Base-by-base conservation (phyloP, 768 basidiomycete genomes). In the Mycena alexandri region DNA sequence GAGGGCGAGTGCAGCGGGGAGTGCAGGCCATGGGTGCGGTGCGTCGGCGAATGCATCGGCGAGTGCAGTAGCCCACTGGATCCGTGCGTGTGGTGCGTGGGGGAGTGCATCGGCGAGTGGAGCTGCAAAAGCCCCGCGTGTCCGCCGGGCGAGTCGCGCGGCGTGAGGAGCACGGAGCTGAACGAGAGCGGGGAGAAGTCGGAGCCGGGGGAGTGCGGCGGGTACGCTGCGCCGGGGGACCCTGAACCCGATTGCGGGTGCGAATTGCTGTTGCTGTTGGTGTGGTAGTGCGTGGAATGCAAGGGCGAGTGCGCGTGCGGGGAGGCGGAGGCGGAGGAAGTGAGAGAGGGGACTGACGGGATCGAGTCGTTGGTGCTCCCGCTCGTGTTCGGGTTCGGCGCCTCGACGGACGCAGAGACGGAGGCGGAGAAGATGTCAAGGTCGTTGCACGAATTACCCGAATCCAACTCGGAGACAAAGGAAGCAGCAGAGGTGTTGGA, bases 141-240 rank as follows among this genome's bases (percentile, higher is more conserved):
- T 46, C 82, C 81, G 55, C 83, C 85, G 24, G 85, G 85, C 47
- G 81, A 71, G 59, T 87, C 85, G 57, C 83, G 81, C 8, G 86
- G 86, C 0, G 86, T 87, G 38, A 86, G 74, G 19, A 87, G 78
- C 21, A 84, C 79, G 24, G 84, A 85, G 29, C 80, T 74, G 5
- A 81, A 80, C 48, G 86, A 86, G 44, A 82, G 80, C 24, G 85
- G 86, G 43, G 85, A 87, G 51, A 86, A 74, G 69, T 86, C 85
- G 3, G 85, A 74, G 68, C 86, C 85, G 3, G 85, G 85, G 21
- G 84, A 81, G 50, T 73, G 78, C 4, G 71, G 78, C 4, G 71
- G 63, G 48, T 76, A 77, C 19, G 59, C 22, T 17, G 17, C 19
- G 17, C 57, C 36, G 8, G 75, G 56, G 52, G 79, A 77, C 48